phyloP scores from a whole-genome alignment of 306 rosid genomes.

The Castanea mollissima region DNA sequence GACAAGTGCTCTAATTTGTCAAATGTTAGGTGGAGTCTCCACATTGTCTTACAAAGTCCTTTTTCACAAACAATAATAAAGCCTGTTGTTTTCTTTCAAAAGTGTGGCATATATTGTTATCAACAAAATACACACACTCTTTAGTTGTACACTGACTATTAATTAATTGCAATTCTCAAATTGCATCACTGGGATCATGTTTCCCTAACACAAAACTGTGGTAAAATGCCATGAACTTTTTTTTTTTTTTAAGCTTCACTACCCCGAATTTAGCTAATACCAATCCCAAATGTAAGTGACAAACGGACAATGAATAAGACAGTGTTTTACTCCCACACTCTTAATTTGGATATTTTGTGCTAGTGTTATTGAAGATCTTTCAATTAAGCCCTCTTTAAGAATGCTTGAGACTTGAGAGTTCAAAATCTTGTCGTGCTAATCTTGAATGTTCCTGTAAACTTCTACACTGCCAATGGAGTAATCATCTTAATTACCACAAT shows the following conservation, averaged over 20 bases:
- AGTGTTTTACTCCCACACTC: not conserved
- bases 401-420: not conserved
- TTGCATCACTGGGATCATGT: conserved; percentile 7
- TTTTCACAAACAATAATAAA: not conserved
- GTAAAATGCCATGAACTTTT: not conserved
- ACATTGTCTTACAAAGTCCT: not conserved
- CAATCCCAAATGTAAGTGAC: not conserved
- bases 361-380: not conserved
- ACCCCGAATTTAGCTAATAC: not conserved
- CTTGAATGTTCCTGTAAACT: conserved; percentile 39
- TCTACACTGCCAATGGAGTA: conserved; percentile 84
- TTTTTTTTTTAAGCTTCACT: not conserved
- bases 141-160: not conserved
- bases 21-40: not conserved
- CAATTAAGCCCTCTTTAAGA: too few relatives aligned
- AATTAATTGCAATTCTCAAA: not conserved
- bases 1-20: too few relatives aligned
- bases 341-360: not conserved
- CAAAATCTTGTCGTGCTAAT: conserved; percentile 10
- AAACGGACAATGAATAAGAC: not conserved
- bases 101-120: too few relatives aligned
- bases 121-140: not conserved
- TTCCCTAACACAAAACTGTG: not conserved
- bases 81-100: too few relatives aligned
- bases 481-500: conserved; percentile 58